Evolutionary conservation across 2,329 filamentous ascomycete genomes (phyloP), one percentile per base, ranked within the genome.

Genomic region (Aspergillus quadricinctus): DNA sequence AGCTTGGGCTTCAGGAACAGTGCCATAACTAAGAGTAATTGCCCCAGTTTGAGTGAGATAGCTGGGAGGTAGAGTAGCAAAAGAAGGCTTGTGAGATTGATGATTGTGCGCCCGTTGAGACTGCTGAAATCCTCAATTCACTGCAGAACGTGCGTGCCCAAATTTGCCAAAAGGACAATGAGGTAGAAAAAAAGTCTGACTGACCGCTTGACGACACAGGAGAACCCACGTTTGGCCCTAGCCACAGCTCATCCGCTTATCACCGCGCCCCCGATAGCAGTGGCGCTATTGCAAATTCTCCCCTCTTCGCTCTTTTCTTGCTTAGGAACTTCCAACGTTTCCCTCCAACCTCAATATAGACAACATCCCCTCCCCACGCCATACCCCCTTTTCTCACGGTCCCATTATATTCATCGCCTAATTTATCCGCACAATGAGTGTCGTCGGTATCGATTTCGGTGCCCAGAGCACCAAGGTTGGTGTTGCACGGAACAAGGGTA

Each of bases 381-480:
- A 28, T n/a, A 35, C 46, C 52, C 28, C 50, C 50, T 27, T 43
- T 48, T 52, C 49, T 50, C 43, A 58, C 35, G 53, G 53, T 54
- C 43, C 53, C 50, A 21, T 49, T 49, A 41, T 58, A 55, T 49
- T 52, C 57, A 54, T 61, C 54, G 53, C 59, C 57, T 57, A 58
- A 59, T 58, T 60, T 64, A 64, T 61, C 62, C 61, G 62, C 72
- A 81, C 67, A 70, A 85, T 85, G 82, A 81, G 78, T 76, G 83
- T 84, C 72, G 82, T 86, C 69, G 92, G 92, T 78, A 86, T 96
- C 78, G 93, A 97, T 85, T 88, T 97, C 80, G 93, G 93, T 81
- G 91, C 91, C 67, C 87, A 96, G 76, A 96, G 95, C 85, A 96
- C 93, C 75, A 92, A 96, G 73, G 89, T 97, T 79, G 93, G 93